A percentile compares a stretch with the other conserved stretches of the same genome.
phyloP scores from a whole-genome alignment of 2,329 filamentous ascomycete species.

The Diatrype stigma region DNA sequence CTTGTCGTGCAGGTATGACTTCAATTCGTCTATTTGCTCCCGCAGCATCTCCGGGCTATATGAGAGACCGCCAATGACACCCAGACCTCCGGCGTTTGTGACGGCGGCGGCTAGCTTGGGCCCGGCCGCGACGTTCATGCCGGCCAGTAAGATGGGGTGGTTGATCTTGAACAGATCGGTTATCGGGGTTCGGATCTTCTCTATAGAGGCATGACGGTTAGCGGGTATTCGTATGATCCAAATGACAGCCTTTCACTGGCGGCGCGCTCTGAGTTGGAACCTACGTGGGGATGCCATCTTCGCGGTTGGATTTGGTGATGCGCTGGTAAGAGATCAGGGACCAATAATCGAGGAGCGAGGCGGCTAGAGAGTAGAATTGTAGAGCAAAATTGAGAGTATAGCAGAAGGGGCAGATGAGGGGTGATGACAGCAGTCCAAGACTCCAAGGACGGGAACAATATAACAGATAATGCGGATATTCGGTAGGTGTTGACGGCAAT shows the following conservation, averaged over 20 bases:
- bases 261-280: slow-evolving; percentile 7
- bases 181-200: slow-evolving; percentile 83
- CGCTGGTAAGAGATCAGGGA: not conserved
- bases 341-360: not conserved
- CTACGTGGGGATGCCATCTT: slow-evolving; percentile 31
- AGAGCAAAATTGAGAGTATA: not conserved
- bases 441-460: not conserved
- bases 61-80: slow-evolving; percentile 91
- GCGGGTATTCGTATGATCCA: slow-evolving; percentile 2
- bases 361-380: not conserved
- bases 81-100: slow-evolving; percentile 92
- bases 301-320: slow-evolving; percentile 4
- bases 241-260: slow-evolving; percentile 1
- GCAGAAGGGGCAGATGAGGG: not conserved
- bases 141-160: slow-evolving; percentile 90
- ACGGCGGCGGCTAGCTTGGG: slow-evolving; percentile 95
- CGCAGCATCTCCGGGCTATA: slow-evolving; percentile 97
- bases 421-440: not conserved
- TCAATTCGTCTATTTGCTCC: slow-evolving; percentile 93
- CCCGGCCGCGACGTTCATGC: slow-evolving; percentile 98
- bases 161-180: slow-evolving; percentile 98
- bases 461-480: not conserved
- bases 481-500: not conserved
- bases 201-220: slow-evolving; percentile 39
- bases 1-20: slow-evolving; percentile 82